Base-by-base conservation (phyloP, 2,329 filamentous ascomycete genomes). In the Diplodia scrobiculata region DNA sequence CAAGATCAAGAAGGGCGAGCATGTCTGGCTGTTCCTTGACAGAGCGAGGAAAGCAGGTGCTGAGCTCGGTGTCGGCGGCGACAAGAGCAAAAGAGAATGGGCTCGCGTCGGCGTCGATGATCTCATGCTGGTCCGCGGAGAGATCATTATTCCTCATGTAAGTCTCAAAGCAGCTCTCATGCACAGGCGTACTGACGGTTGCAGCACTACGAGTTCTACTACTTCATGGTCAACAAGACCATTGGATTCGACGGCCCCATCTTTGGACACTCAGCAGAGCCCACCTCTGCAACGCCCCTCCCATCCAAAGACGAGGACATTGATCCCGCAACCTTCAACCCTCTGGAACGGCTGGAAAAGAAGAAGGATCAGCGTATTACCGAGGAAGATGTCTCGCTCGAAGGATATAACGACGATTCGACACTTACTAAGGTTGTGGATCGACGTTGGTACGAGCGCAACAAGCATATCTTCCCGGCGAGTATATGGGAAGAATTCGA, bases 401-500 rank as follows among this genome's bases (percentile, higher is more conserved):
- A 97, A 79, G 94, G 94, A 14, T 87, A 84, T 29, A 78, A 83
- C 48, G 90, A 95, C 68, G 93, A 98, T 71, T 88, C 93, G 0
- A 85, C 85, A 2, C 79, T 90, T 68, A 98, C 94, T 2, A 98
- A 97, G 76, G 93, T 99, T 3, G 94, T 99, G 3, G 94, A 99
- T 80, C 86, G 95, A 68, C 84, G 95, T 68, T 99, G 95, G 95
- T 99, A 97, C 76, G 92, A 97, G 81, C 87, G 89, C 73, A 97
- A 98, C 77, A 99, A 98, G 79, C 95, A 99, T 78, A 98, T 99
- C 67, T 99, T 94, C 76, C 95, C 95, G 0, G 94, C 94, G 21
- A 98, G 91, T 75, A 86, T 94, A 54, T 99, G 95, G 95, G 91
- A 93, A 72, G 91, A 96, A 69, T 99, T 96, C 76, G 93, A 97